Conservation (phyloP, 345 rosid species). For the Hibiscus mutabilis region DNA sequence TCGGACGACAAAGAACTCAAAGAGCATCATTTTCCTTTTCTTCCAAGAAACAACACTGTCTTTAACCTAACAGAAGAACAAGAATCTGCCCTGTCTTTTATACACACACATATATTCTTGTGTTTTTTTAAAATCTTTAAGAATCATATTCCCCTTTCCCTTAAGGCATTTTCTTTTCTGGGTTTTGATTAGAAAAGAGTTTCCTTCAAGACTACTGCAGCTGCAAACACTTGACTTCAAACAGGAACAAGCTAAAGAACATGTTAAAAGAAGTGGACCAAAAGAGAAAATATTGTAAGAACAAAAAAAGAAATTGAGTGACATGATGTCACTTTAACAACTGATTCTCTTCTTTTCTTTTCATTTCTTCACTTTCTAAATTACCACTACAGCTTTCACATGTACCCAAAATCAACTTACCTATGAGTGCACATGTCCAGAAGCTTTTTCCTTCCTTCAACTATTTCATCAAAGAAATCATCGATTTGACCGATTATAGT, state of each 20-base stretch:
- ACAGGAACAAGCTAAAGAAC: not conserved
- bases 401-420: constrained; percentile 14
- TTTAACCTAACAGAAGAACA: constrained; percentile 6
- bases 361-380: constrained; percentile 1
- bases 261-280: not conserved
- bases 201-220: constrained; percentile 1
- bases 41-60: constrained; percentile 6
- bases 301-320: not conserved
- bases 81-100: constrained; percentile 22
- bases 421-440: constrained; percentile 71
- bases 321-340: constrained; percentile 7
- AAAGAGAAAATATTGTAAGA: not conserved
- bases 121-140: constrained; percentile 21
- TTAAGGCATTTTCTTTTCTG: constrained; percentile 8
- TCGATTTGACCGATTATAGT: constrained; percentile 61
- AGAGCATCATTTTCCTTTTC: constrained; percentile 22
- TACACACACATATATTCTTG: constrained; percentile 22
- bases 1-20: constrained; percentile 7
- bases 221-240: constrained; percentile 12
- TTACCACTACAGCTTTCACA: not conserved
- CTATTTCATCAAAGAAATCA: constrained; percentile 86
- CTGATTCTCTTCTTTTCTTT: constrained; percentile 4
- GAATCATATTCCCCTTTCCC: constrained; percentile 25
- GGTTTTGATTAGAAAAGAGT: not conserved
- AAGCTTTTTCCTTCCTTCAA: constrained; percentile 75